Base-by-base conservation (phyloP, 176 grass and related monocot genomes). In the Lolium multiflorum region DNA sequence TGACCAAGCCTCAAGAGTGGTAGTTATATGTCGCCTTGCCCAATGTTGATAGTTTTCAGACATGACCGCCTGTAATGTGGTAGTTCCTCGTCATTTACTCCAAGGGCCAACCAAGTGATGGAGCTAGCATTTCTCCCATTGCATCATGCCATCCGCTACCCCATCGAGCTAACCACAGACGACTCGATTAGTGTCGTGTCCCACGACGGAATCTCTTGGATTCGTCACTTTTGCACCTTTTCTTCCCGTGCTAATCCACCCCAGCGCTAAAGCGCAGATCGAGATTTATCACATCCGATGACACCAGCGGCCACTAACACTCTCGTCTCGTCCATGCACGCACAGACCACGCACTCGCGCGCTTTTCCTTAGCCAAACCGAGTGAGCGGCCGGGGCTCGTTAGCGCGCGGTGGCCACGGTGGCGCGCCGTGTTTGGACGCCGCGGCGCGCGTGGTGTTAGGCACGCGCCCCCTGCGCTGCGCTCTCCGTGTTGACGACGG, bases 401-500 rank as follows among this genome's bases (percentile, higher is more conserved):
- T 18, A 49, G 69, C 70, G 88, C 43, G 50, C 59, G 77, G 85
- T 63, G 85, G 18, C 77, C 85, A 64, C 77, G 22, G 77, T 24
- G 60, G 44, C 41, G 7, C 51, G 21, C 81, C 5, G 48, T 11
- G 71, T 28, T 51, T 11, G 49, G 17, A 43, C 71, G 46, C 56
- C 21, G 65, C 75, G 55, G 55, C 28, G 64, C 49, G 6, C 58
- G 51, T 82, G 88, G 63, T 46, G 83, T 90, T 90, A 90, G 88
- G 88, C 13, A 28, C 28, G 28, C 28, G 28, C 28, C 28, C 28
- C 28, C 28, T 28, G 28, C 28, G 28, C 49, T 49, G 7, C 58
- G 58, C 13, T 2, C 25, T 13, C 83, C 88, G 84, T 78, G 88
- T 86, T 82, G 79, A 86, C 76, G 81, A 50, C 74, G 64, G 21